These are phyloP conservation scores for Saccharomycopsis microspora DNA, from an alignment of 805 yeast genomes.

Conservation along the genomic window DNA sequence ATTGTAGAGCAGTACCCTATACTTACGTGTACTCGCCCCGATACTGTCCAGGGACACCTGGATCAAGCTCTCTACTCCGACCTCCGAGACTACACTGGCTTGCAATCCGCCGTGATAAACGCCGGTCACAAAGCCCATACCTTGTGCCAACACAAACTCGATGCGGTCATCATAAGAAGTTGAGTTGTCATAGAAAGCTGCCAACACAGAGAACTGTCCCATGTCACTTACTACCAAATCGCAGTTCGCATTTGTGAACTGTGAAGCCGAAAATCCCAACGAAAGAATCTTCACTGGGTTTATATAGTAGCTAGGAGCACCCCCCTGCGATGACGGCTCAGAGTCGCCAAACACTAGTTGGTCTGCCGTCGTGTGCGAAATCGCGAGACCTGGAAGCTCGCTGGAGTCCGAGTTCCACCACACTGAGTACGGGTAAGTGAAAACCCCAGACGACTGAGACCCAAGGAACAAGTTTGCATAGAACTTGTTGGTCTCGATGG, in stretches of 20 bases:
- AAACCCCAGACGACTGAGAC: conserved; percentile 53
- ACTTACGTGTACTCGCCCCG: conserved; percentile 33
- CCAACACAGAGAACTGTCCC: conserved; percentile 40
- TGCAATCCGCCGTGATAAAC: conserved; percentile 34
- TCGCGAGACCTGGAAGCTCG: conserved; percentile 47
- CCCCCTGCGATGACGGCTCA: background rate
- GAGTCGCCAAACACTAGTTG: conserved; percentile 67
- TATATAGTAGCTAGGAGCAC: conserved; percentile 3
- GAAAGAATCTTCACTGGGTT: conserved; percentile 5
- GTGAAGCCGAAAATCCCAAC: conserved; percentile 24
- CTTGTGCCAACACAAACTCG: conserved; percentile 42
- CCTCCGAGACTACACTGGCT: conserved; percentile 1
- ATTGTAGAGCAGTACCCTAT: conserved; percentile 26
- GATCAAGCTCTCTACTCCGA: conserved; percentile 43
- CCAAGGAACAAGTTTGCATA: conserved; percentile 63
- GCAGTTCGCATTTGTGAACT: conserved; percentile 25
- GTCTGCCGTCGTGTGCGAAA: conserved; percentile 46
- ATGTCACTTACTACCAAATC: conserved; percentile 30
- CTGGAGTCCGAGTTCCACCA: conserved; percentile 34
- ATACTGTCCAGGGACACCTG: conserved; percentile 25
- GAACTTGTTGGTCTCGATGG: conserved; percentile 58
- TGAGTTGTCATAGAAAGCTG: conserved; percentile 19
- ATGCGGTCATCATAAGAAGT: conserved; percentile 28
- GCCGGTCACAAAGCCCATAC: conserved; percentile 47
- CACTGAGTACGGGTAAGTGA: conserved; percentile 81